Percentiles rank a stretch among this genome's conserved stretches.
These are phyloP conservation scores for Paraphoma chrysanthemicola DNA, from an alignment of 2,329 filamentous ascomycete genomes.

Conservation along the genomic window DNA sequence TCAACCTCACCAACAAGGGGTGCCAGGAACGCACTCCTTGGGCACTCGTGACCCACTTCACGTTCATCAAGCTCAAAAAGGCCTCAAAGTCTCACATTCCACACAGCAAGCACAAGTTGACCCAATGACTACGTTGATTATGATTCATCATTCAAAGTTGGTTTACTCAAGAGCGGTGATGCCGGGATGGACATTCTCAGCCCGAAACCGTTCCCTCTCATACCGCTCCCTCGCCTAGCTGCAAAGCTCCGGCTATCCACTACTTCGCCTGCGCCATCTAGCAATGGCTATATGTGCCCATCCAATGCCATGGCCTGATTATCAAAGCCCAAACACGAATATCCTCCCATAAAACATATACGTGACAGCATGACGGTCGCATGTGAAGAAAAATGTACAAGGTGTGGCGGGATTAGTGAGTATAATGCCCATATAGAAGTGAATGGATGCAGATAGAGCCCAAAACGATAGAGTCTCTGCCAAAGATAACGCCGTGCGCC, in stretches of 20 bases:
- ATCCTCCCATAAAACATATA: slow-evolving; percentile 27
- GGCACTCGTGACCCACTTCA: too few species aligned
- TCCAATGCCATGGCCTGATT: background rate
- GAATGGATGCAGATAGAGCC: background rate
- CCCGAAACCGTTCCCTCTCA: slow-evolving; percentile 15
- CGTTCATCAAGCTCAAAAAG: too few species aligned
- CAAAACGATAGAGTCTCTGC: background rate
- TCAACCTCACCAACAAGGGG: slow-evolving; percentile 10
- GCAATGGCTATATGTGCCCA: slow-evolving; percentile 3
- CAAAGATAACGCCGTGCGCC: slow-evolving; percentile 22
- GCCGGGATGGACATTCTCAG: slow-evolving; percentile 10
- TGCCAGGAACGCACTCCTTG: background rate
- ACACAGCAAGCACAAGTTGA: too few species aligned
- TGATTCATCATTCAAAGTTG: background rate
- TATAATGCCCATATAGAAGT: slow-evolving; percentile 12
- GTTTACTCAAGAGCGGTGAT: slow-evolving; percentile 17
- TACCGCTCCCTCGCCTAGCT: background rate
- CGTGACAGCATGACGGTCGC: slow-evolving; percentile 29
- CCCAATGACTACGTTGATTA: too few species aligned
- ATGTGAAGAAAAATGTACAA: slow-evolving; percentile 28
- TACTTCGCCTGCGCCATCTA: slow-evolving; percentile 10
- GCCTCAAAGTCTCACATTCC: too few species aligned
- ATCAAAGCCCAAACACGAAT: slow-evolving; percentile 2
- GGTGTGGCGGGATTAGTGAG: slow-evolving; percentile 24
- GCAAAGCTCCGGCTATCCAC: background rate